These are phyloP conservation scores for Globisporangium nunn DNA, from an alignment of 352 stramenopile genomes.

Conservation along the genomic window DNA sequence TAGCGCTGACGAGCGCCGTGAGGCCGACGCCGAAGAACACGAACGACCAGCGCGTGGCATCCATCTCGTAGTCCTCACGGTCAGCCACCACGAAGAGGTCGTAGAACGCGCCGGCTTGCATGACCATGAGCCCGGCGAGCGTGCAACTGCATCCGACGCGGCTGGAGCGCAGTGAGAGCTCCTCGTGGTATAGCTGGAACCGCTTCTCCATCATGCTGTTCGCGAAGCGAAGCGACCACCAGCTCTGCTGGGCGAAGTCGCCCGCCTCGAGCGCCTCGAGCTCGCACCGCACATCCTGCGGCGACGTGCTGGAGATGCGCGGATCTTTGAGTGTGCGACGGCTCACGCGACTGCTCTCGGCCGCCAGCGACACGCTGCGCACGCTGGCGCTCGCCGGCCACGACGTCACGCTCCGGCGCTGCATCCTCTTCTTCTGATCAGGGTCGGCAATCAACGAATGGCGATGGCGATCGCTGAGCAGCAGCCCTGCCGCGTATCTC, in stretches of 20 bases:
- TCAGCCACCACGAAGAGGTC: slow-evolving; percentile 15
- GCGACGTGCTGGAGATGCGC: slow-evolving; percentile 40
- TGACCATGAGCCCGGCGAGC: slow-evolving; percentile 22
- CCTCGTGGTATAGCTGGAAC: slow-evolving; percentile 60
- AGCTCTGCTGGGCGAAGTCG: slow-evolving; percentile 24
- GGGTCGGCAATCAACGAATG: too few species aligned
- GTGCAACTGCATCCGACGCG: slow-evolving; percentile 25
- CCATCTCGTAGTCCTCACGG: slow-evolving; percentile 6
- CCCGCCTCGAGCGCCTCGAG: slow-evolving; percentile 42
- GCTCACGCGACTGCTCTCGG: slow-evolving; percentile 6
- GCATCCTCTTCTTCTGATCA: neutral
- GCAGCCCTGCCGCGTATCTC: too few species aligned
- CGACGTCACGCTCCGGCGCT: neutral
- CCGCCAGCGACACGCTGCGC: slow-evolving; percentile 2
- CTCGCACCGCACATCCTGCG: slow-evolving; percentile 34
- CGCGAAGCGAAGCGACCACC: slow-evolving; percentile 41
- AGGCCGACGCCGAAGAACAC: slow-evolving; percentile 19
- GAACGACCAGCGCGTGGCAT: slow-evolving; percentile 20
- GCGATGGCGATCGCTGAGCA: too few species aligned
- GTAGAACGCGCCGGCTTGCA: slow-evolving; percentile 34
- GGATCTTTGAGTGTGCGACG: slow-evolving; percentile 17
- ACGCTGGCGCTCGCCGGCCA: neutral
- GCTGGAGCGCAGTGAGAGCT: slow-evolving; percentile 30
- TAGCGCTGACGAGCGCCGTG: slow-evolving; percentile 2
- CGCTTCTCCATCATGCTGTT: slow-evolving; percentile 34